Evolutionary conservation across 2,329 filamentous ascomycete species (phyloP).

Genomic region (Fusarium chuoi): DNA sequence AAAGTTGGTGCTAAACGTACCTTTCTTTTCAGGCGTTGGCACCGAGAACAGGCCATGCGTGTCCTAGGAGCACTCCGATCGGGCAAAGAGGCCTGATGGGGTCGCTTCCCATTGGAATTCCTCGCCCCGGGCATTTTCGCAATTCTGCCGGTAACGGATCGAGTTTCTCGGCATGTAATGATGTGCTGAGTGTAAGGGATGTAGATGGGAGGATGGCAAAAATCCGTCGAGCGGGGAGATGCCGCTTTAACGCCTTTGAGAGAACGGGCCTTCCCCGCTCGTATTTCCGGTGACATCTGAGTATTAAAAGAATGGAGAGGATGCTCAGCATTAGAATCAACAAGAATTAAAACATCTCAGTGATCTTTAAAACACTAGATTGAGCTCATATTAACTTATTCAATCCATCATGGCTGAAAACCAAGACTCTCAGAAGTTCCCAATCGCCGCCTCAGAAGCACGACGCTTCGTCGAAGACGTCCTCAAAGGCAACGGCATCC

Average conservation of each 20-base stretch:
- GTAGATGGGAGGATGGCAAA: constrained; percentile 19
- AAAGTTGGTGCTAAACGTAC: constrained; percentile 41
- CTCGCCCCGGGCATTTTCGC: constrained; percentile 26
- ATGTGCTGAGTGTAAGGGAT: neutral
- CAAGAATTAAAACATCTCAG: neutral
- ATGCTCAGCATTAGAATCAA: too few species aligned
- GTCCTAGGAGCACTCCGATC: neutral
- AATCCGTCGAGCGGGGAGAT: constrained; percentile 24
- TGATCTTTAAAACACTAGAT: neutral
- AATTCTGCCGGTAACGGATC: neutral
- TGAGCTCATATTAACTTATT: neutral
- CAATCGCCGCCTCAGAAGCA: constrained; percentile 54
- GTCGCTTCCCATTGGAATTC: neutral
- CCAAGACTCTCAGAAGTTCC: constrained; percentile 34
- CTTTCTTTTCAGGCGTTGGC: constrained; percentile 61
- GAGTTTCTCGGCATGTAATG: neutral
- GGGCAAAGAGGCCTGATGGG: neutral
- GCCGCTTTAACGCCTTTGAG: constrained; percentile 12
- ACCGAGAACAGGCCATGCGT: constrained; percentile 49
- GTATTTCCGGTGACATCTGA: neutral
- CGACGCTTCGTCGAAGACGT: constrained; percentile 62
- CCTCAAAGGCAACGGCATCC: constrained; percentile 70
- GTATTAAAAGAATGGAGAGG: constrained; percentile 10
- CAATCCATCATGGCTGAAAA: constrained; percentile 24
- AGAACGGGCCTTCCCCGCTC: constrained; percentile 20